Evolutionary conservation across 768 basidiomycete genomes (phyloP).

Genomic region (Xanthoconium purpureum): DNA sequence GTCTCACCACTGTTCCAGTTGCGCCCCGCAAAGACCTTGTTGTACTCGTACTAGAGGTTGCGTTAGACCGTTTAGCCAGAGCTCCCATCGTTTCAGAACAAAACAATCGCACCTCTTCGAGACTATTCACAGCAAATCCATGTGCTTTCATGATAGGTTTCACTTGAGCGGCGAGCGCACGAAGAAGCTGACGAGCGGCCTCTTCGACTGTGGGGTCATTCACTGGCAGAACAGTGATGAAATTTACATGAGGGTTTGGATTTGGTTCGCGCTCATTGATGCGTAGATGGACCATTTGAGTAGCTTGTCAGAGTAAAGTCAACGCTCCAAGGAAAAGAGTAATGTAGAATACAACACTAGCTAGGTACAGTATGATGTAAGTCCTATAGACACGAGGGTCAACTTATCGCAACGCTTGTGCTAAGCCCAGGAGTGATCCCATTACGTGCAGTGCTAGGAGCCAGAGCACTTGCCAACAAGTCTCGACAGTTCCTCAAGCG

Average conservation of each 20-base stretch:
- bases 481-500: slow-evolving; percentile 56
- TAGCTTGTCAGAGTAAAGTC: neutral
- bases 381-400: neutral
- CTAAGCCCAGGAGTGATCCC: slow-evolving; percentile 20
- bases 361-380: neutral
- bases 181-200: slow-evolving; percentile 66
- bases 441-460: slow-evolving; percentile 19
- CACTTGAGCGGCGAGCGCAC: slow-evolving; percentile 81
- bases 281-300: slow-evolving; percentile 63
- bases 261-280: slow-evolving; percentile 67
- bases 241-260: slow-evolving; percentile 77
- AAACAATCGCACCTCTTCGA: slow-evolving; percentile 66
- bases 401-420: slow-evolving; percentile 22
- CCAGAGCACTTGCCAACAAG: slow-evolving; percentile 52
- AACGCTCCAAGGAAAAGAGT: neutral
- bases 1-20: slow-evolving; percentile 87
- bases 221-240: slow-evolving; percentile 58
- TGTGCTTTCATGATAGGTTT: slow-evolving; percentile 79
- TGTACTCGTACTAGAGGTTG: slow-evolving; percentile 64
- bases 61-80: neutral
- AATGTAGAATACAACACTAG: neutral
- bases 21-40: slow-evolving; percentile 73
- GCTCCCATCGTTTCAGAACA: neutral
- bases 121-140: slow-evolving; percentile 70
- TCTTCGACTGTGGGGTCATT: slow-evolving; percentile 46